Evolutionary conservation across 1,284 basidiomycete species (phyloP), one percentile per base, ranked within the genome.

Genomic region (Ustilago sp.): DNA sequence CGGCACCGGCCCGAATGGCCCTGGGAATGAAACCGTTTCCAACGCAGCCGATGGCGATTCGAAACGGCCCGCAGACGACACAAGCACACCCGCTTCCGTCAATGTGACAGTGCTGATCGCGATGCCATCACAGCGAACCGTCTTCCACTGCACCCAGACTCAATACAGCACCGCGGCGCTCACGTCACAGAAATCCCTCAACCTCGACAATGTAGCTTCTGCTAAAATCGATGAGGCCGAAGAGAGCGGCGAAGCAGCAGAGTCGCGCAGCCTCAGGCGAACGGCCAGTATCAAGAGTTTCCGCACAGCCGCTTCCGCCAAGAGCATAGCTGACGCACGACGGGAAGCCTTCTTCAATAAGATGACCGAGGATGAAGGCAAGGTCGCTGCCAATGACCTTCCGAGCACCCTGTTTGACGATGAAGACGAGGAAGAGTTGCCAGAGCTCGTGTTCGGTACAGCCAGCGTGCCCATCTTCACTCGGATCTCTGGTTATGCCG

Each of bases 381-480:
- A 74, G 53, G 43, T 43, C 3, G 51, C 43, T 9, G 17, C 58
- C 15, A 51, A 66, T 38, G 56, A 68, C 34, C 6, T 63, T 7
- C 59, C 38, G 13, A 35, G 53, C 31, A 65, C 68, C n/a, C 56
- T 52, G 38, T n/a, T 68, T n/a, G 76, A 78, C 13, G 80, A 79
- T 31, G 79, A 74, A 15, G 80, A 82, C 35, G 81, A 81, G 62
- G 82, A 82, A 47, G 80, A 82, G 67, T 67, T 83, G 15, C 80
- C 82, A 1, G 82, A 83, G 68, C 74, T 83, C 43, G 74, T 83
- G 36, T 80, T 83, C 67, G 82, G 82, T 35, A 83, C 82, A 1
- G 80, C 82, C 17, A 76, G 70, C n/a, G 80, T 82, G n/a, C 82
- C 82, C n/a, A 69, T 83, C 47, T 83, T 74, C 36, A 52, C 74